phyloP scores from a whole-genome alignment of 1,284 basidiomycete species.

The Cerrena zonata region DNA sequence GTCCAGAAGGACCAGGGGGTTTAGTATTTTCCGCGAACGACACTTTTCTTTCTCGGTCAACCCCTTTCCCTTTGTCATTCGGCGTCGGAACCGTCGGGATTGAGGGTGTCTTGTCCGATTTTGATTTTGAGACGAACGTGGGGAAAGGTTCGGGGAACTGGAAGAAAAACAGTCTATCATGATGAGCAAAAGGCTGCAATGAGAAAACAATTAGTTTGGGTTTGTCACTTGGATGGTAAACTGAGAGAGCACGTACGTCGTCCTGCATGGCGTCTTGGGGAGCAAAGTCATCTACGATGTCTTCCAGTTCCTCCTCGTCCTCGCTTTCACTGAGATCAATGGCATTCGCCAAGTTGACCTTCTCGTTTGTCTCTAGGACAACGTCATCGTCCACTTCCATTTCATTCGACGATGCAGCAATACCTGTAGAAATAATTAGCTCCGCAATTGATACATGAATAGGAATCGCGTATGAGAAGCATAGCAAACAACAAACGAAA shows the following conservation, averaged over 20 bases:
- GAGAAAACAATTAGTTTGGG: constrained; percentile 3
- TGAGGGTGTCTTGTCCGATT: too few species aligned
- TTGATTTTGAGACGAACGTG: constrained; percentile 44
- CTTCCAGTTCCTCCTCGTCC: constrained; percentile 80
- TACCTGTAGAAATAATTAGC: constrained; percentile 1
- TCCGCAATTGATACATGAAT: neutral
- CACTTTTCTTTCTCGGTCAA: constrained; percentile 40
- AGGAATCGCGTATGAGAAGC: too few species aligned
- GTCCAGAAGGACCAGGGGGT: constrained; percentile 26
- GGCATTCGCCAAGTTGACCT: constrained; percentile 63
- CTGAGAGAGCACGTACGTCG: neutral
- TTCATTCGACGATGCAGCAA: constrained; percentile 18
- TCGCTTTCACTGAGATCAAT: constrained; percentile 81
- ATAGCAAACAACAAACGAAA: neutral
- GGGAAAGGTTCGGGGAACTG: constrained; percentile 92
- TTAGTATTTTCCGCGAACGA: constrained; percentile 62
- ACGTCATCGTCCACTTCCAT: constrained; percentile 32
- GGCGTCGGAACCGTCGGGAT: constrained; percentile 10
- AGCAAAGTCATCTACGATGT: constrained; percentile 79
- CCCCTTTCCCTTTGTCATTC: constrained; percentile 20
- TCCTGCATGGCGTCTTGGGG: constrained; percentile 18
- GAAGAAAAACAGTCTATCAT: constrained; percentile 80
- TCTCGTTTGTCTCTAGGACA: constrained; percentile 21
- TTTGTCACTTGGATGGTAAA: neutral
- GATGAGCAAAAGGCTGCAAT: constrained; percentile 43